These are phyloP conservation scores for Cucurbita moschata DNA, from an alignment of 306 rosid genomes.

Conservation along the genomic window DNA sequence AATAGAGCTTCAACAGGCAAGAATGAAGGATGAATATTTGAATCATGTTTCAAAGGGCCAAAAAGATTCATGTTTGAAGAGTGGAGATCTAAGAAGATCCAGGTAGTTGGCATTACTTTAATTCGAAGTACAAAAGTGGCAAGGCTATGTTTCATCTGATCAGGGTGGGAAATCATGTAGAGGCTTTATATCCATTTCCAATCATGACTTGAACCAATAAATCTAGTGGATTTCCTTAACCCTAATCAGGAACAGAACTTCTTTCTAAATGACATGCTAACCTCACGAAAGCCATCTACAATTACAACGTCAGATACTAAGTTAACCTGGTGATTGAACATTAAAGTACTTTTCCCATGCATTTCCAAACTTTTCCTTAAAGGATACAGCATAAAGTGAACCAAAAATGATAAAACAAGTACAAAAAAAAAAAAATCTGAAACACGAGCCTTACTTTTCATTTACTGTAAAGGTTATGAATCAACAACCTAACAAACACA, in stretches of 20 bases:
- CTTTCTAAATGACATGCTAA: not conserved
- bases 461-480: not conserved
- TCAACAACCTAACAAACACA: not conserved
- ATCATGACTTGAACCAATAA: not conserved
- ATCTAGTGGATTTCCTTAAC: not conserved
- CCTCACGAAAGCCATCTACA: too few species aligned
- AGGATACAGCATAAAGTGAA: not conserved
- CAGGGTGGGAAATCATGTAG: not conserved
- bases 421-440: too few species aligned
- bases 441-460: not conserved
- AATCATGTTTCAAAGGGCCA: not conserved
- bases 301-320: not conserved
- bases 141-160: too few species aligned
- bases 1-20: too few species aligned
- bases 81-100: not conserved
- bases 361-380: not conserved
- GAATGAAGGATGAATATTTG: too few species aligned
- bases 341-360: not conserved
- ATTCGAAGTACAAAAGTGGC: not conserved
- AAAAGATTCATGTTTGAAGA: not conserved
- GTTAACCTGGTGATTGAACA: not conserved
- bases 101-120: not conserved
- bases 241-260: not conserved
- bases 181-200: not conserved
- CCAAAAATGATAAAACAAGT: not conserved